Conservation (phyloP, 257 asterid species). For the Leonotis leonurus region DNA sequence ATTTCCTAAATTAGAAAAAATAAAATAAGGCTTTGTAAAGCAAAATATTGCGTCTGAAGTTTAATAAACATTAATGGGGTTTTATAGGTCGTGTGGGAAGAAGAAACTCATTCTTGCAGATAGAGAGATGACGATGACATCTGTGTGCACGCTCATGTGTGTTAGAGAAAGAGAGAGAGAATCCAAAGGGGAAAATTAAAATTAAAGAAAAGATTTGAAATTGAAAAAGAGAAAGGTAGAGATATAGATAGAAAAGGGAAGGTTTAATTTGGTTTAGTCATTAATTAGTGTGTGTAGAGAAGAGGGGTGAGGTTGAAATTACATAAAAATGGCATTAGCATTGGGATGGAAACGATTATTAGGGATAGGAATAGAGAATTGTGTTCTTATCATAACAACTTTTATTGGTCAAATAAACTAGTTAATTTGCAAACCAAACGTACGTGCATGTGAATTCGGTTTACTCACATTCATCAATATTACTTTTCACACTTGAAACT, state of each 20-base stretch:
- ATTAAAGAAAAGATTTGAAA: no score
- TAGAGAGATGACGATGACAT: conserved; percentile 14
- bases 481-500: background rate
- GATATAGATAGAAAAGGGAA: background rate
- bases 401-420: no score
- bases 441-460: background rate
- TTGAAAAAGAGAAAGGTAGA: background rate
- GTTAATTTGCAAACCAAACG: no score
- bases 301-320: no score
- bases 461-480: background rate
- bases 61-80: background rate
- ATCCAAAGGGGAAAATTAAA: background rate
- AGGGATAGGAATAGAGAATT: background rate
- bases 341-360: background rate
- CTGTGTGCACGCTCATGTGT: background rate
- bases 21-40: background rate
- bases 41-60: background rate
- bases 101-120: conserved; percentile 1
- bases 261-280: no score
- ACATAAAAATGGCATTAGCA: background rate
- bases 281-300: background rate
- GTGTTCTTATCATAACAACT: background rate
- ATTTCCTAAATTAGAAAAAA: no score
- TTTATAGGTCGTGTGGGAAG: conserved; percentile 3
- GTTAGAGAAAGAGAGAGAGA: background rate